These are phyloP conservation scores for Tetrapyrgos nigripes DNA, from an alignment of 1,284 basidiomycete genomes.

Conservation along the genomic window DNA sequence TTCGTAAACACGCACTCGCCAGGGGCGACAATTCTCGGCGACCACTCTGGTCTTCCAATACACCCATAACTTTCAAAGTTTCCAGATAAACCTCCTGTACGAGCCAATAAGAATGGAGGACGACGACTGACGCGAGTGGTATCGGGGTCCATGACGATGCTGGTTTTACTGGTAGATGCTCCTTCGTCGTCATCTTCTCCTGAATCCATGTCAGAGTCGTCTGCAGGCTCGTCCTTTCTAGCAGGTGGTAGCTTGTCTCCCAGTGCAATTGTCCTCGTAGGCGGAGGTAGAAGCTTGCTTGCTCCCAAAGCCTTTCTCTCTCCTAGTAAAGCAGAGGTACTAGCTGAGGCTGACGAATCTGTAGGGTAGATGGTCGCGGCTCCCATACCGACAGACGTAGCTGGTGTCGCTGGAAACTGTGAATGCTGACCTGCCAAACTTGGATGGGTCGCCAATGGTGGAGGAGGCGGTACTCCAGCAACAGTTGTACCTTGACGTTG, in stretches of 20 bases:
- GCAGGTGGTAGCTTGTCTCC: slow-evolving; percentile 73
- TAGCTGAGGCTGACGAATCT: slow-evolving; percentile 16
- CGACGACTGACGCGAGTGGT: slow-evolving; percentile 82
- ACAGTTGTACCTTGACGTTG: neutral
- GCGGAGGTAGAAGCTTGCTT: slow-evolving; percentile 66
- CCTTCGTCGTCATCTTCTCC: slow-evolving; percentile 65
- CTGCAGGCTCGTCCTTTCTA: slow-evolving; percentile 31
- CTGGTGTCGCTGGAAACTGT: neutral
- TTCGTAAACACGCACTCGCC: too few relatives aligned
- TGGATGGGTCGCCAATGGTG: slow-evolving; percentile 11
- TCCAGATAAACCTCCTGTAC: too few relatives aligned
- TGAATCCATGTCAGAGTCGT: slow-evolving; percentile 42
- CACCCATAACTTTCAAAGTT: neutral
- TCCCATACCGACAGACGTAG: too few relatives aligned
- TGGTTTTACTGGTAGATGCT: slow-evolving; percentile 21
- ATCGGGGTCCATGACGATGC: slow-evolving; percentile 79
- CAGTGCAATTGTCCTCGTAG: slow-evolving; percentile 70
- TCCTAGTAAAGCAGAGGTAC: slow-evolving; percentile 6
- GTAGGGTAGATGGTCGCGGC: too few relatives aligned
- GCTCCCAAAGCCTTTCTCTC: slow-evolving; percentile 56
- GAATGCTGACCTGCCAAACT: neutral
- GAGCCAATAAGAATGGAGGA: slow-evolving; percentile 54
- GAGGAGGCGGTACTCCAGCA: slow-evolving; percentile 10
- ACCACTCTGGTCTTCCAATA: slow-evolving; percentile 56
- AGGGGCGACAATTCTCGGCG: slow-evolving; percentile 58